Base-by-base conservation (phyloP, 768 basidiomycete genomes). In the Coprinopsis strossmayeri region DNA sequence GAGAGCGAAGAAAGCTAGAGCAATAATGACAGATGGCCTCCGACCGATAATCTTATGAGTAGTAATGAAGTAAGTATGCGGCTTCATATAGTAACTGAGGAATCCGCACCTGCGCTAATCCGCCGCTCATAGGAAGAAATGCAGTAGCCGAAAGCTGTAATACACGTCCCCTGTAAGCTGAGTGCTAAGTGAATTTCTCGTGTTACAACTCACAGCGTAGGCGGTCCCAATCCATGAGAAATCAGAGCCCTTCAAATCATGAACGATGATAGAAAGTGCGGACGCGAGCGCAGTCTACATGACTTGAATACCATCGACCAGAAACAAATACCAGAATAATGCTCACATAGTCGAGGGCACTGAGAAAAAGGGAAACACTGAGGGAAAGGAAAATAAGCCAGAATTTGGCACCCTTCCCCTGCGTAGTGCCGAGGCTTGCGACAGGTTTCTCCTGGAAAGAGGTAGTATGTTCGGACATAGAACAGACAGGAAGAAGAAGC, bases 151-250 rank as follows among this genome's bases (percentile, higher is more conserved):
- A 57, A n/a, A 77, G 60, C 37, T 38, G 17, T 17, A 38, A 13
- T 12, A 5, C 9, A 18, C 10, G 7, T 38, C 7, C 10, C 7
- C 11, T 5, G 10, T 9, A 10, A 5, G 37, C 18, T 5, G 37
- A 38, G 30, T 15, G 15, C 7, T 32, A 5, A 38, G 9, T 17
- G 11, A 38, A 17, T 12, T 12, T 9, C 7, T 20, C 10, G 37
- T 13, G 18, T n/a, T n/a, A n/a, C n/a, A 38, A 17, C 37, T 9
- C 18, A 38, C 37, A 1, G 68, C 60, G 51, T 71, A 77, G 4
- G 69, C 66, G 3, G 67, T 61, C 2, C 67, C 71, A 25, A 77
- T 57, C 76, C 76, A 78, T 0, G 66, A 53, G 46, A 71, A 76
- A 23, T 70, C 59, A 32, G 58, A 50, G 0, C 65, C 66, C 18